phyloP scores from a whole-genome alignment of 352 stramenopile species.

The Globisporangium okanoganense region DNA sequence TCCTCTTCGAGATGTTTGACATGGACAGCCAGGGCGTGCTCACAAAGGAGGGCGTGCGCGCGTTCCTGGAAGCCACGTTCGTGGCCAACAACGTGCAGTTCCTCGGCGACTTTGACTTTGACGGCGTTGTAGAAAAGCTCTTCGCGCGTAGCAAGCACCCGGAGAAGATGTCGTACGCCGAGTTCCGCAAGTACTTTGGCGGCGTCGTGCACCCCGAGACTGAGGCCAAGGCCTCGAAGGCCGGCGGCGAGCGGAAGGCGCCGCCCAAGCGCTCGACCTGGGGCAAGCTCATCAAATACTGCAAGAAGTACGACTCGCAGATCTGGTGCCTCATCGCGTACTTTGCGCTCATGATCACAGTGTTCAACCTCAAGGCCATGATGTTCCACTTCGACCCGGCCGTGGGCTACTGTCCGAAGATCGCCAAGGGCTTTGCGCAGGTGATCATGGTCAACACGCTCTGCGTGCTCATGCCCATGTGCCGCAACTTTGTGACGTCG shows the following conservation, averaged over 20 bases:
- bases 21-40: slow-evolving; percentile 38
- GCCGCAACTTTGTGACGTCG: slow-evolving; percentile 57
- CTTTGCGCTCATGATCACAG: slow-evolving; percentile 30
- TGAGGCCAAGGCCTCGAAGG: slow-evolving; percentile 19
- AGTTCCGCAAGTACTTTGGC: slow-evolving; percentile 48
- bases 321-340: slow-evolving; percentile 52
- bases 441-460: slow-evolving; percentile 72
- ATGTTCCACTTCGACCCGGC: slow-evolving; percentile 39
- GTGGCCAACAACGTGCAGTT: slow-evolving; percentile 51
- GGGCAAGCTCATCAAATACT: slow-evolving; percentile 28
- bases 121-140: slow-evolving; percentile 45
- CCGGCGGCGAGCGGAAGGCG: neutral
- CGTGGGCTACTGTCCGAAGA: slow-evolving; percentile 42
- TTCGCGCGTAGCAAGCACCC: slow-evolving; percentile 36
- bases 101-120: slow-evolving; percentile 42
- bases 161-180: slow-evolving; percentile 47
- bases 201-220: slow-evolving; percentile 25
- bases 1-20: slow-evolving; percentile 70
- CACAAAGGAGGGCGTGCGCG: slow-evolving; percentile 38
- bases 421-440: slow-evolving; percentile 70
- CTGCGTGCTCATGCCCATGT: slow-evolving; percentile 75
- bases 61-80: slow-evolving; percentile 62
- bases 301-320: slow-evolving; percentile 42
- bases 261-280: slow-evolving; percentile 8
- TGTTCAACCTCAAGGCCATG: slow-evolving; percentile 47